Base-by-base conservation (phyloP, 768 basidiomycete genomes). In the Psilocybe cyanescens region DNA sequence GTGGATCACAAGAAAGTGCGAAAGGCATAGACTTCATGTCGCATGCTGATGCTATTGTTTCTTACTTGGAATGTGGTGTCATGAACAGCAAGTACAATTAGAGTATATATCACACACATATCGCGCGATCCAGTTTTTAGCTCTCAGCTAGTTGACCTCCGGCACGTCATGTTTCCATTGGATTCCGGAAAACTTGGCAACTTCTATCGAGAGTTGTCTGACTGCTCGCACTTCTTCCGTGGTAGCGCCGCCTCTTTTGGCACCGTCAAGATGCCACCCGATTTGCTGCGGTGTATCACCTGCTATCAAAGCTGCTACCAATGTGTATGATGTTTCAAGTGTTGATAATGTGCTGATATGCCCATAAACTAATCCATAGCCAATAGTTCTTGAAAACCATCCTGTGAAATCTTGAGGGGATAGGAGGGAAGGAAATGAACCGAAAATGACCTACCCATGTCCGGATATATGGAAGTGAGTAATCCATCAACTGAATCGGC, bases 261-360 rank as follows among this genome's bases (percentile, higher is more conserved):
- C 86, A 14, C 84, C 84, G 11, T 77, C 75, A 24, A 90, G 74
- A 67, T 90, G 89, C 88, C 89, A 90, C n/a, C 63, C 73, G 31
- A 86, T 83, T 67, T 90, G 89, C 41, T 77, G 81, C 0, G 88
- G 86, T 35, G 86, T 82, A 68, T 90, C 87, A 58, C 76, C 78
- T 3, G 85, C 81, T 67, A 90, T 83, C 49, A 89, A 79, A 0
- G 86, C 81, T 11, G 87, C 80, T n/a, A 88, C 82, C 64, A 89
- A 72, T 12, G 81, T 76, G 67, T 82, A 90, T 2, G 86, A 84
- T 1, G 86, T 84, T 67, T 90, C 87, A 44, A 82, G 67, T 2
- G 77, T 72, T 1, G 83, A 78, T 7, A 86, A 70, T 19, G 82
- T 74, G 0, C 78, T 77, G 24, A 77, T 76, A 53, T 79, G 80